phyloP scores from a whole-genome alignment of 2,329 filamentous ascomycete genomes.

The Beauveria sp. region DNA sequence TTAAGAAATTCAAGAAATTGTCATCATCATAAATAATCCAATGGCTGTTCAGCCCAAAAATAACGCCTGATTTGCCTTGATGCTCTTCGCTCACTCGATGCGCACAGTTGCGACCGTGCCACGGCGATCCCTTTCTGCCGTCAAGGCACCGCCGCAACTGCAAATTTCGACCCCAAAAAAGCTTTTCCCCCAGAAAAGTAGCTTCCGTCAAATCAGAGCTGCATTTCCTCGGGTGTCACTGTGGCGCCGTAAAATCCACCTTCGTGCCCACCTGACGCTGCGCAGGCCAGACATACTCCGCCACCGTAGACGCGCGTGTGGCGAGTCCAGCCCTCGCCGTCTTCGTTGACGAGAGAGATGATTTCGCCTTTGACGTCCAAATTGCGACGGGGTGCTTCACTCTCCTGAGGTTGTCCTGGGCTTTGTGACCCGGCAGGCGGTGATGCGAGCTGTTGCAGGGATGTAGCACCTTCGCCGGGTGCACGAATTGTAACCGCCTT shows the following conservation, averaged over 20 bases:
- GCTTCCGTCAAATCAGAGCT: slow-evolving; percentile 19
- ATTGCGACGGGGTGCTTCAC: slow-evolving; percentile 25
- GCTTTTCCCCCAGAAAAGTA: neutral
- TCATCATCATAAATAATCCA: slow-evolving; percentile 3
- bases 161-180: neutral
- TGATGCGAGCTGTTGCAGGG: slow-evolving; percentile 31
- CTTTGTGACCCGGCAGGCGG: slow-evolving; percentile 29
- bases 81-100: neutral
- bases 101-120: neutral
- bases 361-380: slow-evolving; percentile 43
- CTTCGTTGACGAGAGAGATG: slow-evolving; percentile 39
- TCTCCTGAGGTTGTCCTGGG: neutral
- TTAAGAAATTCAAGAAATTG: neutral
- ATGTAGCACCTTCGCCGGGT: slow-evolving; percentile 18
- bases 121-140: neutral
- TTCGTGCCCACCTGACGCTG: slow-evolving; percentile 36
- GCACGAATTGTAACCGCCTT: slow-evolving; percentile 31
- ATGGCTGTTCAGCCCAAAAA: neutral
- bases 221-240: slow-evolving; percentile 45
- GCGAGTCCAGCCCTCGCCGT: slow-evolving; percentile 45
- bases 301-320: slow-evolving; percentile 54
- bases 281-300: slow-evolving; percentile 49
- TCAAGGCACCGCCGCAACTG: neutral
- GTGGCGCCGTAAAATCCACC: slow-evolving; percentile 48
- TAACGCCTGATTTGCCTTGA: slow-evolving; percentile 2